These are phyloP conservation scores for Rhodotorula glutinis DNA, from an alignment of 1,284 basidiomycete genomes.

Conservation along the genomic window DNA sequence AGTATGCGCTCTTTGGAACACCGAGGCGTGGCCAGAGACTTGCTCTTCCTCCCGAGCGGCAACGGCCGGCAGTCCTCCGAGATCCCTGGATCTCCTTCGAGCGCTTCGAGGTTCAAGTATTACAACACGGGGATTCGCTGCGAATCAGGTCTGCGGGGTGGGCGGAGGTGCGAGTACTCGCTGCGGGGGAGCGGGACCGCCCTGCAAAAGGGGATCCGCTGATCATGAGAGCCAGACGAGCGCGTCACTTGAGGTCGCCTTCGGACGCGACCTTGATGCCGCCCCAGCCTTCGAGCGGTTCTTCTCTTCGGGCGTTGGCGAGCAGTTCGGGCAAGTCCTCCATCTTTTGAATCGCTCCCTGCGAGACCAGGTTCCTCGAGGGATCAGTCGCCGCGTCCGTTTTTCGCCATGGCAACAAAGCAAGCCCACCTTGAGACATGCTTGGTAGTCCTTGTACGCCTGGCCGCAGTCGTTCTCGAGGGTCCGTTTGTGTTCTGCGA, in stretches of 20 bases:
- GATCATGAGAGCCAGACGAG: background rate
- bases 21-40: too few species aligned
- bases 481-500: constrained; percentile 60
- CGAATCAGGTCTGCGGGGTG: too few species aligned
- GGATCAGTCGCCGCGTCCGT: background rate
- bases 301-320: constrained; percentile 73
- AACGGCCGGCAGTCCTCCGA: too few species aligned
- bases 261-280: constrained; percentile 38
- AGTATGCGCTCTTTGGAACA: too few species aligned
- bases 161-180: too few species aligned
- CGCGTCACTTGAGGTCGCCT: constrained; percentile 11
- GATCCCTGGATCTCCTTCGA: too few species aligned
- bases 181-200: too few species aligned
- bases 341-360: constrained; percentile 79
- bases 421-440: constrained; percentile 67
- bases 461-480: constrained; percentile 78
- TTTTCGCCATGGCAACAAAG: background rate
- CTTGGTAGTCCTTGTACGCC: constrained; percentile 72
- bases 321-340: constrained; percentile 67
- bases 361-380: constrained; percentile 1
- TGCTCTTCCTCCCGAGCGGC: too few species aligned
- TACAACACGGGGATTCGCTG: too few species aligned
- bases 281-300: constrained; percentile 57
- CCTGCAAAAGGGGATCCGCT: too few species aligned
- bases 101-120: too few species aligned